Percentiles rank a stretch among this genome's conserved stretches.
Evolutionary conservation across 345 rosid genomes (phyloP).

Genomic region (Linum tenue): DNA sequence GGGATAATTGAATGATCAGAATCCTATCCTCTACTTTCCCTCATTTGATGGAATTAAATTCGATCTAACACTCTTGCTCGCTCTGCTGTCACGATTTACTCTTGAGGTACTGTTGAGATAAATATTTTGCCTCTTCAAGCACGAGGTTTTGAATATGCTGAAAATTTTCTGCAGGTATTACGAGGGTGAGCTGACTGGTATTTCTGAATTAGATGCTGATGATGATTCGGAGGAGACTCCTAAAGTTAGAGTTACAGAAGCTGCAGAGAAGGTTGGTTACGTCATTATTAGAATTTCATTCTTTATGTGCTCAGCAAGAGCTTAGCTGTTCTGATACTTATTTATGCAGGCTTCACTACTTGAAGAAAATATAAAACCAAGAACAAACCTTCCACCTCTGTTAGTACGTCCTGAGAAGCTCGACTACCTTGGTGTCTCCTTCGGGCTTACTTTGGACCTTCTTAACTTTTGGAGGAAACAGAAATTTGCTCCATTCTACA

Average conservation of each 20-base stretch:
- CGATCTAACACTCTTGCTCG: background rate
- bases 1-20: no score
- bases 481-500: constrained; percentile 83
- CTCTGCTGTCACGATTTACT: background rate
- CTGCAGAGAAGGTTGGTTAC: constrained; percentile 73
- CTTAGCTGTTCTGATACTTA: background rate
- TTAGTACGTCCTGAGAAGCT: constrained; percentile 84
- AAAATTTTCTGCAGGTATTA: constrained; percentile 50
- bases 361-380: constrained; percentile 76
- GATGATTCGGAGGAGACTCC: constrained; percentile 38
- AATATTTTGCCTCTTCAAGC: constrained; percentile 33
- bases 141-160: constrained; percentile 21
- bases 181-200: constrained; percentile 72
- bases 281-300: no score
- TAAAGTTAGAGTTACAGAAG: constrained; percentile 54
- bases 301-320: no score
- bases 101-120: constrained; percentile 21
- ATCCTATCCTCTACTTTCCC: no score
- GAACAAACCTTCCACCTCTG: constrained; percentile 74
- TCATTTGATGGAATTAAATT: no score
- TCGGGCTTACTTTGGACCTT: constrained; percentile 94
- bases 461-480: constrained; percentile 91
- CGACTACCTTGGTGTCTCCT: constrained; percentile 88
- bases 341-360: constrained; percentile 65
- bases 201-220: constrained; percentile 50